Conservation (phyloP, 441 rosid genomes). For the Omphalea diandra region DNA sequence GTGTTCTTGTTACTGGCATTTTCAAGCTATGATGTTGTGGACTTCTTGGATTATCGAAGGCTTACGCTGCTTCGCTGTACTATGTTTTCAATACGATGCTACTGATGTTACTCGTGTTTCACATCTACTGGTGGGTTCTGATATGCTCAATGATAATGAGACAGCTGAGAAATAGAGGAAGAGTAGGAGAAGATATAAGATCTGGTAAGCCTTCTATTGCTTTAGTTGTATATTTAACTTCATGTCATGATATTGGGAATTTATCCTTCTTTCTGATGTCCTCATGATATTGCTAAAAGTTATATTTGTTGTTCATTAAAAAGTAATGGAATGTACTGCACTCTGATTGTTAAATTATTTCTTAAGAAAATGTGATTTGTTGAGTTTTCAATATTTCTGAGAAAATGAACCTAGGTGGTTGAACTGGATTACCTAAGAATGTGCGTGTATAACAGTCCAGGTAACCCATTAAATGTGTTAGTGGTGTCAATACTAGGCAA, state of each 20-base stretch:
- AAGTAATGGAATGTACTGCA: not conserved
- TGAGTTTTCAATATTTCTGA: not conserved
- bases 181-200: conserved; percentile 95
- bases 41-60: conserved; percentile 52
- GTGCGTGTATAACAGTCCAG: not conserved
- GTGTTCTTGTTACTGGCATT: conserved; percentile 17
- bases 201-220: conserved; percentile 54
- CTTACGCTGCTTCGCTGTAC: conserved; percentile 41
- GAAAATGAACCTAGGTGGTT: not conserved
- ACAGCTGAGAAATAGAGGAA: conserved; percentile 83
- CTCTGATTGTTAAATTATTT: not conserved
- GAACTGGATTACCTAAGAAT: not conserved
- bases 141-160: conserved; percentile 77
- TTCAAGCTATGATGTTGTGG: conserved; percentile 50
- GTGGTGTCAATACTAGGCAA: not conserved
- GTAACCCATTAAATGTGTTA: not conserved
- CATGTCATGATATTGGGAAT: conserved; percentile 6
- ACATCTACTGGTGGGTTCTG: conserved; percentile 95
- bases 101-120: conserved; percentile 82
- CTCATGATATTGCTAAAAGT: not conserved
- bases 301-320: not conserved
- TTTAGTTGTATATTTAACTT: not conserved
- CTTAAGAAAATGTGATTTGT: not conserved
- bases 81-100: conserved; percentile 86
- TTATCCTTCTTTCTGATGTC: not conserved